A percentile compares a stretch with the other conserved stretches of the same genome.
phyloP scores from a whole-genome alignment of 2,329 filamentous ascomycete species.

The Fusarium sp. region DNA sequence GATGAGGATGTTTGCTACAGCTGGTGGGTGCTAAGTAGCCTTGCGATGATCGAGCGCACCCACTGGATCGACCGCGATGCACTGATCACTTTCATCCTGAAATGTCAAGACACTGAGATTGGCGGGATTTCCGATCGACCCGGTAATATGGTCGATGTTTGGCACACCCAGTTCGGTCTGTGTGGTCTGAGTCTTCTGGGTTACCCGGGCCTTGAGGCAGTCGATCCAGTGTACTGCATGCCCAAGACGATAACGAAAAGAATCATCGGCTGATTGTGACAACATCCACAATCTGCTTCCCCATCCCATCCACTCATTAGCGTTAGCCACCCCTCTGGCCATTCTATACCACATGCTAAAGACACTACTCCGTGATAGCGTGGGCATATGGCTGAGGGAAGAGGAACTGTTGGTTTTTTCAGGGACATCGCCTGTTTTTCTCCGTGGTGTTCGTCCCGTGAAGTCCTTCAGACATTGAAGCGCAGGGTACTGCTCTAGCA shows the following conservation, averaged over 20 bases:
- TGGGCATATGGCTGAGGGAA: conserved; percentile 82
- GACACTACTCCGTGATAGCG: conserved; percentile 63
- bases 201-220: conserved; percentile 80
- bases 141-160: conserved; percentile 96
- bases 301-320: not conserved
- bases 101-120: conserved; percentile 86
- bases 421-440: conserved; percentile 45
- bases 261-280: conserved; percentile 61
- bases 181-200: conserved; percentile 89
- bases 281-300: not conserved
- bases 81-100: conserved; percentile 85
- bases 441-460: conserved; percentile 48
- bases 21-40: conserved; percentile 96
- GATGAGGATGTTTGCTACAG: conserved; percentile 97
- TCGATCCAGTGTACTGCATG: conserved; percentile 92
- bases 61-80: conserved; percentile 94
- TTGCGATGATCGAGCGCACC: conserved; percentile 87
- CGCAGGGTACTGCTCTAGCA: not conserved
- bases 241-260: conserved; percentile 76
- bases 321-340: conserved; percentile 66
- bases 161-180: conserved; percentile 92
- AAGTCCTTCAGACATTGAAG: conserved; percentile 48
- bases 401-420: conserved; percentile 55
- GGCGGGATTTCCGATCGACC: conserved; percentile 93
- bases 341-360: conserved; percentile 79